Conservation (phyloP, 139 green algal species). For the Ostreobium quekettii region DNA sequence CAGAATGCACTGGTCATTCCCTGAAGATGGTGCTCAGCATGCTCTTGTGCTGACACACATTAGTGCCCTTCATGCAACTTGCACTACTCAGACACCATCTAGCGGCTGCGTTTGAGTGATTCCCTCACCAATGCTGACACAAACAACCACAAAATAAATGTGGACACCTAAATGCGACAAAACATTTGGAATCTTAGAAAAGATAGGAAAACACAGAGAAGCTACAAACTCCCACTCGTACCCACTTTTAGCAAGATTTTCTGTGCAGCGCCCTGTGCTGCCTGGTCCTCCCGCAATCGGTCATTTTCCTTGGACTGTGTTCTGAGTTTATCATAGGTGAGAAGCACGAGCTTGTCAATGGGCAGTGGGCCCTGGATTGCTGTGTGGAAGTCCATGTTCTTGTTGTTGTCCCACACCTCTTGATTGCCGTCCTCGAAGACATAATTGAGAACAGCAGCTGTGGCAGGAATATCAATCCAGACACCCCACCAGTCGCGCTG, state of each 20-base stretch:
- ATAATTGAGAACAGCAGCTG: constrained; percentile 61
- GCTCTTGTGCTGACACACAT: too few species aligned
- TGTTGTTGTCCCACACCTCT: constrained; percentile 76
- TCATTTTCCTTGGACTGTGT: not conserved
- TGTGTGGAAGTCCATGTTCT: constrained; percentile 61
- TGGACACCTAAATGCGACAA: too few species aligned
- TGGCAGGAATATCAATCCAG: constrained; percentile 44
- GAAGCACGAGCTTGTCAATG: constrained; percentile 17
- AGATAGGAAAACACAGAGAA: not conserved
- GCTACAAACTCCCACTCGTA: not conserved
- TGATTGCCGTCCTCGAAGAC: constrained; percentile 61
- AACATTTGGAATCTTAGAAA: not conserved
- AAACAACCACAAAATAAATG: too few species aligned
- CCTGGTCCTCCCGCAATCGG: not conserved
- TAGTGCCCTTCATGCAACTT: too few species aligned
- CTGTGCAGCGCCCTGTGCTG: not conserved
- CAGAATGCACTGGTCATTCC: too few species aligned
- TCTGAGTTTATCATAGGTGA: not conserved
- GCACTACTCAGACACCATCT: too few species aligned
- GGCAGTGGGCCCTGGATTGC: constrained; percentile 25
- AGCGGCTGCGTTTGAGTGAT: too few species aligned
- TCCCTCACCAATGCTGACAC: too few species aligned
- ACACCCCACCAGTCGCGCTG: constrained; percentile 47
- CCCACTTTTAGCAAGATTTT: not conserved
- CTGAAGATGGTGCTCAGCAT: too few species aligned